Evolutionary conservation across 495 filamentous ascomycete genomes (phyloP), one percentile per base, ranked within the genome.

Genomic region (Staphylotrichum longicolle): DNA sequence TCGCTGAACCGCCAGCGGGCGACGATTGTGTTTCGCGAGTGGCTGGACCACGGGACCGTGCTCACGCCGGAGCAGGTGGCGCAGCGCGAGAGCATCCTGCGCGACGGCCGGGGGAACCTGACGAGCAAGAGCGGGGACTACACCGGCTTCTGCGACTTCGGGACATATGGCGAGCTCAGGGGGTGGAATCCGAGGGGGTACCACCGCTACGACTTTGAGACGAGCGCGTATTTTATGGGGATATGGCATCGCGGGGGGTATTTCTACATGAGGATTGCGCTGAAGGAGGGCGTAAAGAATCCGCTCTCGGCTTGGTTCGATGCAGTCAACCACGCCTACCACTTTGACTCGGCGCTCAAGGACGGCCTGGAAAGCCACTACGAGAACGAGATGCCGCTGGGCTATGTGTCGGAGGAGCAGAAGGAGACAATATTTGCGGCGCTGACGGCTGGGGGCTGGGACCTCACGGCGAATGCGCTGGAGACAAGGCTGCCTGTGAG

Each of bases 1-100:
- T 91, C 85, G n/a, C 79, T 97, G 14, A 97, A 96, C 76, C 79
- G 90, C 39, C 93, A 97, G 72, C 83, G 93, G 30, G 86, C 92
- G 1, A 93, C 88, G 65, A 84, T 98, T 46, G 80, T 93, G 34
- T 85, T 93, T 63, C 86, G 86, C 20, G 74, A 82, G 14, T 79
- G 88, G 44, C 65, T 87, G 7, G 75, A 78, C 12, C 72, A 70
- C 5, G 82, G 78, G 27, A 65, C 64, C n/a, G 67, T 88, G 33
- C 79, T 89, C 14, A 80, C 74, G 0, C 93, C 91, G 0, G 77
- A 79, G 15, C 77, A 91, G 64, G 84, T 89, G 3, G 77, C 90
- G 7, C 60, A 66, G 32, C 69, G 82, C 66, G 93, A 98, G 74
- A 77, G 79, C 39, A 89, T 97, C 60, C 88, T 97, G 64, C 82